phyloP scores from a whole-genome alignment of 805 yeast species.

The Tetrapisispora iriomotensis region DNA sequence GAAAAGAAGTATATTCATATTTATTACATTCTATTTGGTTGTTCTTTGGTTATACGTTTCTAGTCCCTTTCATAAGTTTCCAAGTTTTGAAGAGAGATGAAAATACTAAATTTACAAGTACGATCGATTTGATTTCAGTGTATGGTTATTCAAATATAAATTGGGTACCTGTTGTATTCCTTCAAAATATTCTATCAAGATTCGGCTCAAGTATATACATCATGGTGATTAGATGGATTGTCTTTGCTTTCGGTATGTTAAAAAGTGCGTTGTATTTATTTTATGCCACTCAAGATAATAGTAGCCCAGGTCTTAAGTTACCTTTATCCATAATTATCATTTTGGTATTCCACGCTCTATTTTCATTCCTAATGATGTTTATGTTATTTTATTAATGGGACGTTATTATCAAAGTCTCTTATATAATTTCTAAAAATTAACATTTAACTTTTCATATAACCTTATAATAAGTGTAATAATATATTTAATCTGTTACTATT shows the following conservation, averaged over 20 bases:
- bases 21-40: slow-evolving; percentile 60
- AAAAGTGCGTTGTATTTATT: slow-evolving; percentile 7
- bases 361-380: slow-evolving; percentile 14
- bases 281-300: slow-evolving; percentile 4
- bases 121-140: slow-evolving; percentile 56
- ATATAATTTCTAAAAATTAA: neutral
- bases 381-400: slow-evolving; percentile 10
- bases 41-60: slow-evolving; percentile 66
- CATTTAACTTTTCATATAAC: no score
- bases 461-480: no score
- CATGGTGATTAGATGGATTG: slow-evolving; percentile 3
- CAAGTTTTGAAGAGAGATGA: slow-evolving; percentile 4
- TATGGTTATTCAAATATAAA: slow-evolving; percentile 78
- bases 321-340: slow-evolving; percentile 7
- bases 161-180: slow-evolving; percentile 76
- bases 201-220: slow-evolving; percentile 1
- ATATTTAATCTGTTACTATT: no score
- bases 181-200: slow-evolving; percentile 8
- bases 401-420: no score
- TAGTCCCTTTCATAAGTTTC: slow-evolving; percentile 41
- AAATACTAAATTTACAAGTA: slow-evolving; percentile 7
- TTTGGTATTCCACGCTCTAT: slow-evolving; percentile 11
- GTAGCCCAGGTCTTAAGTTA: neutral
- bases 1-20: slow-evolving; percentile 49
- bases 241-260: slow-evolving; percentile 5